These are phyloP conservation scores for Monosporascus sp. DNA, from an alignment of 2,329 filamentous ascomycete genomes.

Conservation along the genomic window DNA sequence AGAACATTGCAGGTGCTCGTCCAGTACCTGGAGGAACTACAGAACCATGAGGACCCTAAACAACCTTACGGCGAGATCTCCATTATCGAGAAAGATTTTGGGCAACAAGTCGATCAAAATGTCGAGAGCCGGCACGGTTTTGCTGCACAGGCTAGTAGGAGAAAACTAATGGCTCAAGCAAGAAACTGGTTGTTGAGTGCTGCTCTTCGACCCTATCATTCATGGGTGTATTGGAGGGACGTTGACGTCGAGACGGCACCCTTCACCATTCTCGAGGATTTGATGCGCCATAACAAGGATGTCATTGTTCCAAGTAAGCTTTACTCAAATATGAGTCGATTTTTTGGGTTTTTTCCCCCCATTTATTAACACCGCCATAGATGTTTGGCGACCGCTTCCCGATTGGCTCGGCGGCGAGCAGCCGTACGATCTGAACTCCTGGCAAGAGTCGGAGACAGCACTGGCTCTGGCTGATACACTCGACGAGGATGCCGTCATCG, in stretches of 20 bases:
- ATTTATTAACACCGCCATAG: constrained; percentile 40
- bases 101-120: constrained; percentile 95
- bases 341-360: neutral
- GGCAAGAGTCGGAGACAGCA: constrained; percentile 98
- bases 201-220: constrained; percentile 87
- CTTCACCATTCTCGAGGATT: constrained; percentile 91
- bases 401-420: constrained; percentile 99
- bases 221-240: constrained; percentile 99
- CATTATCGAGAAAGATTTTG: constrained; percentile 98
- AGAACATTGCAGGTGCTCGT: constrained; percentile 73
- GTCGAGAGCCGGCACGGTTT: constrained; percentile 97
- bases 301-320: constrained; percentile 94
- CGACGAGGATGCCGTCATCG: constrained; percentile 97
- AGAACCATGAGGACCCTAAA: constrained; percentile 71
- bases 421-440: constrained; percentile 96
- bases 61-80: constrained; percentile 93
- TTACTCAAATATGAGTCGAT: neutral
- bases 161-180: constrained; percentile 97
- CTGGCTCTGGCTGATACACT: constrained; percentile 88
- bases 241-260: constrained; percentile 97
- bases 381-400: constrained; percentile 97
- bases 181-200: constrained; percentile 95
- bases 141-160: constrained; percentile 84
- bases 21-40: constrained; percentile 69
- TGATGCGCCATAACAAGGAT: constrained; percentile 99